Evolutionary conservation across 2,329 filamentous ascomycete species (phyloP).

Genomic region (Pseudogymnoascus sp.): DNA sequence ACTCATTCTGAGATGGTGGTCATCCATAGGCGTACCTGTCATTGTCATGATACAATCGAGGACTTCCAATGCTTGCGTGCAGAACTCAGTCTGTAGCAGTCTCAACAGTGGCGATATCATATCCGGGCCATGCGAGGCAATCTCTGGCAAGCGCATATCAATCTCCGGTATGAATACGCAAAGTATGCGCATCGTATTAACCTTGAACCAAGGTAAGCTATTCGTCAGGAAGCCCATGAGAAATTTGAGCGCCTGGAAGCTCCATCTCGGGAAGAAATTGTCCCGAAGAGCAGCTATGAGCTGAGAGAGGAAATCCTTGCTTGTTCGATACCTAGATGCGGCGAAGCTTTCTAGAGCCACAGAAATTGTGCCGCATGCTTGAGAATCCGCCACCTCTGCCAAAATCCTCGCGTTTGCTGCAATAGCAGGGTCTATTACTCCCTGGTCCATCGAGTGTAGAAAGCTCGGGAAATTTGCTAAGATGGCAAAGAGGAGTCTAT

Average conservation of each 20-base stretch:
- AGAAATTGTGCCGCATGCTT: conserved; percentile 61
- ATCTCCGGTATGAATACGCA: conserved; percentile 79
- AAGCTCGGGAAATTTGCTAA: conserved; percentile 88
- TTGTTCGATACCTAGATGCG: conserved; percentile 55
- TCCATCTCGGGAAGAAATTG: conserved; percentile 72
- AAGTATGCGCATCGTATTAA: conserved; percentile 86
- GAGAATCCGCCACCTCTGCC: conserved; percentile 62
- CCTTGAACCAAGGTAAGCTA: conserved; percentile 77
- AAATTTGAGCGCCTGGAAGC: conserved; percentile 81
- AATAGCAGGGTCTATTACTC: conserved; percentile 46
- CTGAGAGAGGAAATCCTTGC: conserved; percentile 69
- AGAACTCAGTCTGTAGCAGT: conserved; percentile 85
- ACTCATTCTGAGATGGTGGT: conserved; percentile 93
- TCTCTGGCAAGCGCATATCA: conserved; percentile 85
- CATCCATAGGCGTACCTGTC: conserved; percentile 85
- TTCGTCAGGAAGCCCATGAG: conserved; percentile 89
- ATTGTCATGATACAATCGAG: conserved; percentile 94
- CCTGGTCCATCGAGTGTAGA: conserved; percentile 67
- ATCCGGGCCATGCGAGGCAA: conserved; percentile 86
- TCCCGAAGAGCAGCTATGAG: conserved; percentile 67
- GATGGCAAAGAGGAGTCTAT: conserved; percentile 75
- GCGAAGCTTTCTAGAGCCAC: conserved; percentile 64
- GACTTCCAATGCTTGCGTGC: conserved; percentile 83
- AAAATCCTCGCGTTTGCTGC: conserved; percentile 62
- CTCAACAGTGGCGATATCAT: conserved; percentile 87